These are phyloP conservation scores for Eragrostis curvula DNA, from an alignment of 176 grass and related monocot species.

Conservation along the genomic window DNA sequence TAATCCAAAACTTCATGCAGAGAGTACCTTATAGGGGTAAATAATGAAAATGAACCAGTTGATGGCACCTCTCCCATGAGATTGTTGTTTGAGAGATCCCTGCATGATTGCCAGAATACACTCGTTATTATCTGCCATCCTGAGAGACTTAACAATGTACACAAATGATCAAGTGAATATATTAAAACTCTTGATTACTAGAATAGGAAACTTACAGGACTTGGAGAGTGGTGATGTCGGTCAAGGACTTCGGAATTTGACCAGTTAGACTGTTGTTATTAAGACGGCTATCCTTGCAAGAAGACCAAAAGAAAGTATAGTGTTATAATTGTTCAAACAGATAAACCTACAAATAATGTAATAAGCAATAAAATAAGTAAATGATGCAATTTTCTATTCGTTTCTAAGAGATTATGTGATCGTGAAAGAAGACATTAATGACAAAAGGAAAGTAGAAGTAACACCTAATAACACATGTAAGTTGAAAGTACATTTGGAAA, in stretches of 20 bases:
- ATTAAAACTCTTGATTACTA: conserved; percentile 2
- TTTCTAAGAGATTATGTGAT: not conserved
- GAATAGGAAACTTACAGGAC: conserved; percentile 78
- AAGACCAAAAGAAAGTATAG: conserved; percentile 39
- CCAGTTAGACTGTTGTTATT: conserved; percentile 80
- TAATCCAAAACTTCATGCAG: conserved; percentile 29
- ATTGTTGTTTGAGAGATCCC: conserved; percentile 86
- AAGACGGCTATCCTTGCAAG: conserved; percentile 71
- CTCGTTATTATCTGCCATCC: conserved; percentile 21
- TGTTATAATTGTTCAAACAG: conserved; percentile 40
- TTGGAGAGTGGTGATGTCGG: conserved; percentile 61
- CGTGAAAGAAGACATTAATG: conserved; percentile 1
- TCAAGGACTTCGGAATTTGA: conserved; percentile 64
- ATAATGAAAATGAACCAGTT: conserved; percentile 73
- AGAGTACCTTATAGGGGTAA: conserved; percentile 81
- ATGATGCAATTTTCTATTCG: conserved; percentile 2
- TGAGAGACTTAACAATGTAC: conserved; percentile 1
- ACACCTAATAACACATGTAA: conserved; percentile 20
- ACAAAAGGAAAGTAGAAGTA: not conserved
- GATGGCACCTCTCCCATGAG: conserved; percentile 72
- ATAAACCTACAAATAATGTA: conserved; percentile 13
- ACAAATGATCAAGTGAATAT: conserved; percentile 30
- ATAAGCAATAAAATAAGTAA: conserved; percentile 5
- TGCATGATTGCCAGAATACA: conserved; percentile 43
- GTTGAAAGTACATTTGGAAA: conserved; percentile 2